phyloP scores from a whole-genome alignment of 257 asterid genomes.

The Salvia hispanica region DNA sequence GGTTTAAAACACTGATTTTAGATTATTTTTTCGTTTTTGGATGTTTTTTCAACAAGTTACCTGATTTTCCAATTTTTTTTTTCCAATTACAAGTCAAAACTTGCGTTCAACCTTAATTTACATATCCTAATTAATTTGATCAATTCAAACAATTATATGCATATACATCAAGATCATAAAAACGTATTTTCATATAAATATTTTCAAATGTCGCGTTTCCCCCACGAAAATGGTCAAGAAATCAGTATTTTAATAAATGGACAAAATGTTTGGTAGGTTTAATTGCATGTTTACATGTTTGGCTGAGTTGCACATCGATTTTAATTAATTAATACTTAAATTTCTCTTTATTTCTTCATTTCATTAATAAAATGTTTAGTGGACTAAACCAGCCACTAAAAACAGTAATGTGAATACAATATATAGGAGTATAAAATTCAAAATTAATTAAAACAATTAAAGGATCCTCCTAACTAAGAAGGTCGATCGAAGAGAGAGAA shows the following conservation, averaged over 20 bases:
- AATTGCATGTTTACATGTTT: constrained; percentile 12
- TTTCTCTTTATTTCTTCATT: background rate
- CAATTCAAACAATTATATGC: background rate
- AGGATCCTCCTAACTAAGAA: too few relatives aligned
- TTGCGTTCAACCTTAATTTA: too few relatives aligned
- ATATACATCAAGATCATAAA: background rate
- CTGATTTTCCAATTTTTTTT: too few relatives aligned
- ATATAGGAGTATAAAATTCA: background rate
- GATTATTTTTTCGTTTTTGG: too few relatives aligned
- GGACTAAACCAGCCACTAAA: constrained; percentile 16
- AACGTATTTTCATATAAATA: background rate
- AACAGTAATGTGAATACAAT: background rate
- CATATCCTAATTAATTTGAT: too few relatives aligned
- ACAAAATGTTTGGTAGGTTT: constrained; percentile 16
- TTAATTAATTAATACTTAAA: background rate
- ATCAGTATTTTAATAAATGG: constrained; percentile 2
- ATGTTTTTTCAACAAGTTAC: too few relatives aligned
- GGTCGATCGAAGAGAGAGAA: too few relatives aligned
- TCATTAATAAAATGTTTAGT: constrained; percentile 10
- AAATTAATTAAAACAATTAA: too few relatives aligned
- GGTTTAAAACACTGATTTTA: too few relatives aligned
- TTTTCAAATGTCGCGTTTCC: background rate
- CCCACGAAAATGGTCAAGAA: constrained; percentile 1
- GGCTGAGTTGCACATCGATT: constrained; percentile 13
- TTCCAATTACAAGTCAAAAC: too few relatives aligned